Conservation (phyloP, 169 alveolate genomes). For the Eimeria acervulina region DNA sequence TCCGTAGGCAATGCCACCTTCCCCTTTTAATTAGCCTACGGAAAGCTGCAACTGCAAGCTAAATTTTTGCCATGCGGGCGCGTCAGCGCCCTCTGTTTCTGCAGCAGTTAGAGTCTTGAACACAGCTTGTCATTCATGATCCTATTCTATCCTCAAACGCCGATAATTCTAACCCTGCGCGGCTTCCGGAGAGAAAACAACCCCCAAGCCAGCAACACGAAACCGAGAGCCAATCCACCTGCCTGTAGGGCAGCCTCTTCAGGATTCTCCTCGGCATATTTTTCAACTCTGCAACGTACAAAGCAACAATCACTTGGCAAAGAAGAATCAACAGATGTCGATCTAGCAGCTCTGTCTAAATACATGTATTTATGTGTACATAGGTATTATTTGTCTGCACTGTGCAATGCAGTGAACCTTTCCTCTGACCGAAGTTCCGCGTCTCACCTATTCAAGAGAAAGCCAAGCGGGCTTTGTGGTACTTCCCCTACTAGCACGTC, state of each 20-base stretch:
- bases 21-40: not conserved
- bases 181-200: not conserved
- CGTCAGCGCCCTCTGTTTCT: not conserved
- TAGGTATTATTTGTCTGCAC: not conserved
- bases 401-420: not conserved
- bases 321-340: not conserved
- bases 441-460: not conserved
- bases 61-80: not conserved
- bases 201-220: not conserved
- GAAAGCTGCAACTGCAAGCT: not conserved
- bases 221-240: not conserved
- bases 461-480: not conserved
- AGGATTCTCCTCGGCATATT: not conserved
- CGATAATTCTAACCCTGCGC: not conserved
- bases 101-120: not conserved
- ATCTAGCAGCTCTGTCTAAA: not conserved
- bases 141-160: not conserved
- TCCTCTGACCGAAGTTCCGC: not conserved
- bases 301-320: not conserved
- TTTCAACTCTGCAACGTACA: not conserved
- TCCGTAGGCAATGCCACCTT: not conserved
- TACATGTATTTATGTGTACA: not conserved
- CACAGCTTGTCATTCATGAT: not conserved
- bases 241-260: not conserved
- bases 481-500: not conserved